Evolutionary conservation across 2,329 filamentous ascomycete species (phyloP).

Genomic region (Sporothrix pseudoabietina): DNA sequence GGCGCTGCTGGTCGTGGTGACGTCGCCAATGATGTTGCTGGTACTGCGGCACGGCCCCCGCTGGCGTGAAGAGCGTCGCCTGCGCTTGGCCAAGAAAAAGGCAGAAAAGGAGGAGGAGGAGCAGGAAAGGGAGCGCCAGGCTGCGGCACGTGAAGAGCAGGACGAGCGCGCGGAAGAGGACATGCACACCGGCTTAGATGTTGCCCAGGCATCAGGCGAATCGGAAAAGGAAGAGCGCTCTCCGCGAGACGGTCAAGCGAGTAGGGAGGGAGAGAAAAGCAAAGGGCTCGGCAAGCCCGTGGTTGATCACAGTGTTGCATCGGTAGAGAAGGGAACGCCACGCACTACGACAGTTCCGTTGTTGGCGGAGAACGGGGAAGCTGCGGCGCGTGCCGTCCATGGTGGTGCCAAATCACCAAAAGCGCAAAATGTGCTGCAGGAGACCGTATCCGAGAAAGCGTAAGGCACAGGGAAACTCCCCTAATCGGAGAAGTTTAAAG

Average conservation of each 20-base stretch:
- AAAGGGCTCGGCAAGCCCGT: background rate
- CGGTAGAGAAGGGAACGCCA: background rate
- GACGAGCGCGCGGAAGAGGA: background rate
- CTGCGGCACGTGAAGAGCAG: background rate
- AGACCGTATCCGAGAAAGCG: background rate
- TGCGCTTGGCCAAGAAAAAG: slow-evolving; percentile 40
- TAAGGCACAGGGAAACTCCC: background rate
- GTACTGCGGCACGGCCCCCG: slow-evolving; percentile 56
- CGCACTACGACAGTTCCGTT: background rate
- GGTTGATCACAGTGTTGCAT: background rate
- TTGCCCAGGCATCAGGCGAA: background rate
- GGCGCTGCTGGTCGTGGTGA: slow-evolving; percentile 52
- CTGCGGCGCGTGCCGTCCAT: background rate
- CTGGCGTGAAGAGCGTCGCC: slow-evolving; percentile 47
- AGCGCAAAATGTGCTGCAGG: background rate
- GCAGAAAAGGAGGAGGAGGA: slow-evolving; percentile 38
- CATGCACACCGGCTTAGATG: background rate
- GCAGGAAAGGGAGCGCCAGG: background rate
- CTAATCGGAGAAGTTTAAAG: too few species aligned
- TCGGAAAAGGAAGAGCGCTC: background rate
- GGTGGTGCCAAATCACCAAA: background rate
- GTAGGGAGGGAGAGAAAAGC: background rate
- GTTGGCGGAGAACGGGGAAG: background rate
- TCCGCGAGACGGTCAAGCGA: background rate
- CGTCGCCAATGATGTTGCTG: slow-evolving; percentile 53